Conservation (phyloP, 352 stramenopile genomes). For the Phytophthora boehmeriae region DNA sequence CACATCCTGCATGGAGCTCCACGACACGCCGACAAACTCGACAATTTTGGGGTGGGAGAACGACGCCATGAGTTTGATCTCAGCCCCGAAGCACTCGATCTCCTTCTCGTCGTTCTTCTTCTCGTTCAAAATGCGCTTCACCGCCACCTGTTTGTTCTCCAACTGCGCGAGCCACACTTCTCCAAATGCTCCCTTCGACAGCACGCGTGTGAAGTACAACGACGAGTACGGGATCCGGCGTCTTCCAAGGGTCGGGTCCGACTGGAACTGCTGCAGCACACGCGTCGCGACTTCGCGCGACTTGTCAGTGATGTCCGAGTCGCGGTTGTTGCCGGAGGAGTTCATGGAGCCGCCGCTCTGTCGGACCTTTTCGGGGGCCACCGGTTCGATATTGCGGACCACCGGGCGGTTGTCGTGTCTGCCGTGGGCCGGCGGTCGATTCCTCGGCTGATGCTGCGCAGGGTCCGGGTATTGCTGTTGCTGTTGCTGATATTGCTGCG, state of each 20-base stretch:
- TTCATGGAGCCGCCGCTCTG: constrained; percentile 8
- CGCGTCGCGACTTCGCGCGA: constrained; percentile 54
- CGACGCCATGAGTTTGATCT: constrained; percentile 88
- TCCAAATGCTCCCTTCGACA: constrained; percentile 87
- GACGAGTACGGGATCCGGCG: constrained; percentile 73
- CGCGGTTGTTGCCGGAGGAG: constrained; percentile 31
- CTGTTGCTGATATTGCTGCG: constrained; percentile 24
- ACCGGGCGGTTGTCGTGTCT: constrained; percentile 25
- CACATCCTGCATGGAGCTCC: constrained; percentile 71
- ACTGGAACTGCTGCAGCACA: constrained; percentile 77
- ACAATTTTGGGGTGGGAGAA: constrained; percentile 87
- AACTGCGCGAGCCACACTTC: constrained; percentile 87
- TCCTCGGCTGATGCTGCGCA: constrained; percentile 11
- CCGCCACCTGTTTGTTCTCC: constrained; percentile 77
- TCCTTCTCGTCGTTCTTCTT: constrained; percentile 85
- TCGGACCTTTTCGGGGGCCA: constrained; percentile 25
- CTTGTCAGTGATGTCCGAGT: constrained; percentile 41
- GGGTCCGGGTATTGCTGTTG: constrained; percentile 10
- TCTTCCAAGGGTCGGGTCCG: constrained; percentile 52
- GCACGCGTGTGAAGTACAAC: constrained; percentile 83
- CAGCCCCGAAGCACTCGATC: constrained; percentile 82
- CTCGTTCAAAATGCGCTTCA: constrained; percentile 84
- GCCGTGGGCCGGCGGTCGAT: constrained; percentile 12
- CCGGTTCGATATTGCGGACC: constrained; percentile 24
- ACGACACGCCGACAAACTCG: constrained; percentile 80